Conservation (phyloP, 495 filamentous ascomycete species). For the Aspergillus campestris region DNA sequence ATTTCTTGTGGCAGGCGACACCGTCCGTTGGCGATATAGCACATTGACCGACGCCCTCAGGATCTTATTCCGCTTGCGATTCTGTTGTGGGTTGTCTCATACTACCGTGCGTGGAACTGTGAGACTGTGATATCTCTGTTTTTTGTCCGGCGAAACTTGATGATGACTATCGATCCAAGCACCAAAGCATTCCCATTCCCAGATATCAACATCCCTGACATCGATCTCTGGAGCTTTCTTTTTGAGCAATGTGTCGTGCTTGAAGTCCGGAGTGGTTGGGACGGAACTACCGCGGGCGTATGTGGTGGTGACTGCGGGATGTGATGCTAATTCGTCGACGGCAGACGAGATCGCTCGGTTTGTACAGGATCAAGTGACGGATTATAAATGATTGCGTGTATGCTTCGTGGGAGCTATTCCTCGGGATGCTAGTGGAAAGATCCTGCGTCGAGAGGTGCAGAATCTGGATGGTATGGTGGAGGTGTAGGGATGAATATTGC, state of each 20-base stretch:
- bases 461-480: conserved; percentile 3
- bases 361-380: conserved; percentile 42
- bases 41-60: no score
- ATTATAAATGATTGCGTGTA: conserved; percentile 61
- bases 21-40: no score
- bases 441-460: conserved; percentile 53
- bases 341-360: conserved; percentile 47
- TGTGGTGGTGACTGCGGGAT: conserved; percentile 41
- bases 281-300: conserved; percentile 74
- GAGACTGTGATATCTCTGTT: no score
- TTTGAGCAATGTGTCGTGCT: conserved; percentile 13
- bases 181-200: conserved; percentile 29
- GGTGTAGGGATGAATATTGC: conserved; percentile 2
- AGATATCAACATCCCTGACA: conserved; percentile 50
- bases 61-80: no score
- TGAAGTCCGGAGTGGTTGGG: conserved; percentile 49
- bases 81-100: no score
- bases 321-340: conserved; percentile 24
- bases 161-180: no score
- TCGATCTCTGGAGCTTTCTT: conserved; percentile 61
- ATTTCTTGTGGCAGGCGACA: no score
- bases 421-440: conserved; percentile 70
- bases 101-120: no score
- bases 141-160: no score
- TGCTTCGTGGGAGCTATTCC: conserved; percentile 63